These are phyloP conservation scores for Rhodotorula glutinis DNA, from an alignment of 1,284 basidiomycete genomes.

Conservation along the genomic window DNA sequence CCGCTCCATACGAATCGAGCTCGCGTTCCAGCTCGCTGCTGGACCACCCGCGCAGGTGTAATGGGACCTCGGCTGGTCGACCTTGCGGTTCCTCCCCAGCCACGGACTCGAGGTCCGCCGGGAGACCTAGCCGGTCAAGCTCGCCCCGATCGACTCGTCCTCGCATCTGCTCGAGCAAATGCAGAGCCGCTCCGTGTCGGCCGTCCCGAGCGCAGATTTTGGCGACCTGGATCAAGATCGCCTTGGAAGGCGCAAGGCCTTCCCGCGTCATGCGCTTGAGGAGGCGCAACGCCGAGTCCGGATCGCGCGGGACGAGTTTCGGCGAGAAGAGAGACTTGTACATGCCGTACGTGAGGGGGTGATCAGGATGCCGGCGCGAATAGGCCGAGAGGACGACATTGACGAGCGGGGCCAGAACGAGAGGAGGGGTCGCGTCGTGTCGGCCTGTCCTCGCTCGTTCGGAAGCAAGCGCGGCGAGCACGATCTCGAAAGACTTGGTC, in stretches of 20 bases:
- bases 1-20: neutral
- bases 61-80: neutral
- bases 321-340: constrained; percentile 23
- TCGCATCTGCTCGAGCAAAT: constrained; percentile 2
- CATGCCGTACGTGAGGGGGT: constrained; percentile 3
- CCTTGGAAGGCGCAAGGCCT: neutral
- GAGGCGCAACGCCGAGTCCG: constrained; percentile 7
- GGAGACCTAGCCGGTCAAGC: neutral
- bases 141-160: neutral
- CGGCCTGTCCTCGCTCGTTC: neutral
- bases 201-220: constrained; percentile 6
- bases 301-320: constrained; percentile 18
- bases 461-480: constrained; percentile 24
- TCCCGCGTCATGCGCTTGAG: constrained; percentile 15
- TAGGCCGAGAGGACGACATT: constrained; percentile 12
- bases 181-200: neutral
- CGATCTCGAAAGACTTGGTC: constrained; percentile 14
- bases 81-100: neutral
- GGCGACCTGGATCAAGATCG: constrained; percentile 19
- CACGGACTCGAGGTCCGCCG: neutral
- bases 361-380: neutral
- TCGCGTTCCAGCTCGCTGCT: neutral
- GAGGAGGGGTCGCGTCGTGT: constrained; percentile 1
- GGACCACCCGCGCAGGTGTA: neutral
- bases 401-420: constrained; percentile 13